These are phyloP conservation scores for Fusarium mundagurra DNA, from an alignment of 2,329 filamentous ascomycete species.

Conservation along the genomic window DNA sequence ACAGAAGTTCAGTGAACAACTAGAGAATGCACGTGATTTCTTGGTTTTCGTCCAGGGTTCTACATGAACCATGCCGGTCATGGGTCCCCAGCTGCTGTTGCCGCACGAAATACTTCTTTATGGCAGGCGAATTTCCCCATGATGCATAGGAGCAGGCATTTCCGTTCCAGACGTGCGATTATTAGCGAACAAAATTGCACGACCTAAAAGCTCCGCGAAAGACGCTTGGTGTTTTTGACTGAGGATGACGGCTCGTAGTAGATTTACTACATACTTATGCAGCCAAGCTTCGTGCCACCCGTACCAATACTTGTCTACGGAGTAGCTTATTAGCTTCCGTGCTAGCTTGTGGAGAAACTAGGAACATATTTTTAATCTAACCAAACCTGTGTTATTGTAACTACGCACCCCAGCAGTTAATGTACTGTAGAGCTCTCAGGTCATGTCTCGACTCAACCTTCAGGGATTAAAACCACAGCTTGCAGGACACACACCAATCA, in stretches of 20 bases:
- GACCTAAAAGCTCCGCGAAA: background rate
- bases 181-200: background rate
- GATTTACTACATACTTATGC: background rate
- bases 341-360: slow-evolving; percentile 5
- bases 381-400: background rate
- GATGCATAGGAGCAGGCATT: background rate
- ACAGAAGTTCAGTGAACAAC: background rate
- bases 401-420: background rate
- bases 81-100: background rate
- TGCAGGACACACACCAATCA: slow-evolving; percentile 12
- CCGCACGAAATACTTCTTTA: background rate
- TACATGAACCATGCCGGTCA: background rate
- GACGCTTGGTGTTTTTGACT: background rate
- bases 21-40: background rate
- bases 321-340: slow-evolving; percentile 11
- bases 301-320: background rate
- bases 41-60: background rate
- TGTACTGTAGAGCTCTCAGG: background rate
- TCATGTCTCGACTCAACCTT: background rate
- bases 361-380: background rate
- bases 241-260: background rate
- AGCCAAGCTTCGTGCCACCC: slow-evolving; percentile 1
- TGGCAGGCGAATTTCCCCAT: background rate
- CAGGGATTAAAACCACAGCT: background rate
- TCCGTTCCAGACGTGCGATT: too few relatives aligned